These are phyloP conservation scores for Phytophthora europaea DNA, from an alignment of 352 stramenopile species.

Conservation along the genomic window DNA sequence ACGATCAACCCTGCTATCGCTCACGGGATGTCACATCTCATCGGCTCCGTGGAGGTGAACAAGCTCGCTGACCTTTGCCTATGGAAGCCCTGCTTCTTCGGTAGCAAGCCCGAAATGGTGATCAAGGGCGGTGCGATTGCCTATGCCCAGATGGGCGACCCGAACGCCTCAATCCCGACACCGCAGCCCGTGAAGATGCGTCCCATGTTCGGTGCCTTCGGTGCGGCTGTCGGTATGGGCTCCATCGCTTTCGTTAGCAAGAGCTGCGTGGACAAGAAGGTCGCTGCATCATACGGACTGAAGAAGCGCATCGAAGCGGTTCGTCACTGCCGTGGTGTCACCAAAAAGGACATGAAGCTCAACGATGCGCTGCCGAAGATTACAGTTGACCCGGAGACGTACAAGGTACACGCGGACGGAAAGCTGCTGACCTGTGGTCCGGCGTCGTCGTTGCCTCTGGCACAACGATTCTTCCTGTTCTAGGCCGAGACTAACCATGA, in stretches of 20 bases:
- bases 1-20: conserved; percentile 98
- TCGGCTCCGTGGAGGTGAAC: conserved; percentile 93
- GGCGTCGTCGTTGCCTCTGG: conserved; percentile 86
- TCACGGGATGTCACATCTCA: conserved; percentile 96
- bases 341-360: conserved; percentile 97
- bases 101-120: conserved; percentile 96
- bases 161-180: conserved; percentile 97
- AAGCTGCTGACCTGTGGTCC: conserved; percentile 91
- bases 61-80: conserved; percentile 97
- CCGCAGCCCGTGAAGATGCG: conserved; percentile 97
- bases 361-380: conserved; percentile 96
- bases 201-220: conserved; percentile 93
- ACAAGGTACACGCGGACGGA: conserved; percentile 94
- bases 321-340: conserved; percentile 82
- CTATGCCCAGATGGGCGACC: conserved; percentile 97
- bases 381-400: conserved; percentile 97
- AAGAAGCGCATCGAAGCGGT: conserved; percentile 91
- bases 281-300: conserved; percentile 82
- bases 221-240: conserved; percentile 62
- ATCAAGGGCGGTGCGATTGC: conserved; percentile 96
- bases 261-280: conserved; percentile 76
- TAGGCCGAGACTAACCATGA: conserved; percentile 46
- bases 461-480: conserved; percentile 96
- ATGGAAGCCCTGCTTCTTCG: conserved; percentile 97
- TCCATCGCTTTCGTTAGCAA: conserved; percentile 94